Evolutionary conservation across 1,284 basidiomycete genomes (phyloP).

Genomic region (Gomphus bonarii): DNA sequence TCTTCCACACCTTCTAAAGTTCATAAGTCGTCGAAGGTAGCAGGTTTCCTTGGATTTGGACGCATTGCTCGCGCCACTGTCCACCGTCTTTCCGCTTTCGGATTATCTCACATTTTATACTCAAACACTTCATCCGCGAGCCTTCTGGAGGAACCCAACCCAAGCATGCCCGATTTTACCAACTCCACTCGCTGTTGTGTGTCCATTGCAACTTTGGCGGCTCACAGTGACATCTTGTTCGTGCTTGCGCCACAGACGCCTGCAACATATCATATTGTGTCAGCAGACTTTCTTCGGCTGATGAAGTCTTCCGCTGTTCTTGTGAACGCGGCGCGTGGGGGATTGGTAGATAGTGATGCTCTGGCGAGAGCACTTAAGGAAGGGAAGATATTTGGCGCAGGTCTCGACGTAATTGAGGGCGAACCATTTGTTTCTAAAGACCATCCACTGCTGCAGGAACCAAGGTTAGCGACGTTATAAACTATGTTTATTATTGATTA

Average conservation of each 20-base stretch:
- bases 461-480: slow-evolving; percentile 36
- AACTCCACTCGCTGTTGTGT: not conserved
- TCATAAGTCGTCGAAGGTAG: not conserved
- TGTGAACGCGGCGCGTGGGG: slow-evolving; percentile 73
- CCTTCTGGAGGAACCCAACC: slow-evolving; percentile 18
- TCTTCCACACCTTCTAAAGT: slow-evolving; percentile 22
- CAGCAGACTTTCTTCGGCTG: slow-evolving; percentile 57
- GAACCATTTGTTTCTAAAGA: slow-evolving; percentile 72
- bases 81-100: slow-evolving; percentile 68
- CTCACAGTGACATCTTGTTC: slow-evolving; percentile 71
- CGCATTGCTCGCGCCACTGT: slow-evolving; percentile 81
- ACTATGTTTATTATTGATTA: not conserved
- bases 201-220: slow-evolving; percentile 37
- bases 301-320: slow-evolving; percentile 83
- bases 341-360: slow-evolving; percentile 83
- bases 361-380: slow-evolving; percentile 70
- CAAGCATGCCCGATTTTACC: not conserved
- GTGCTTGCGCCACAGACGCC: slow-evolving; percentile 75
- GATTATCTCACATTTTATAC: slow-evolving; percentile 62
- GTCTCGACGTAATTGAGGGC: slow-evolving; percentile 88
- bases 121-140: slow-evolving; percentile 40
- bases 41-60: slow-evolving; percentile 91
- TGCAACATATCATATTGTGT: slow-evolving; percentile 64
- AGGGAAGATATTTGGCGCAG: slow-evolving; percentile 83
- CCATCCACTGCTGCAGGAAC: slow-evolving; percentile 74